Percentiles rank a stretch among this genome's conserved stretches.
Evolutionary conservation across 257 asterid genomes (phyloP).

Genomic region (Voacanga thouarsii): DNA sequence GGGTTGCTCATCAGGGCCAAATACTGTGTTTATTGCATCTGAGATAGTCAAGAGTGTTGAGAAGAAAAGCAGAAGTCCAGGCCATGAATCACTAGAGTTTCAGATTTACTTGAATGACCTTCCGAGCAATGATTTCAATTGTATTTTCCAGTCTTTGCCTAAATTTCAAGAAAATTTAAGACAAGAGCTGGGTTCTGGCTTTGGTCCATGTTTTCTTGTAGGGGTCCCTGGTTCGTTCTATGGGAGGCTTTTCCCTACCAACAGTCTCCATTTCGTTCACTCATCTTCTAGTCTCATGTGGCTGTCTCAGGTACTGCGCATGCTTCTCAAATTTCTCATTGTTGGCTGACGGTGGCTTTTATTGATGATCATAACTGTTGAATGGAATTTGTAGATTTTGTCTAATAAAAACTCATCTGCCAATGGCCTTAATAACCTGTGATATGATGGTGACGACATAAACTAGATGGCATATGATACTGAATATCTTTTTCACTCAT

Average conservation of each 20-base stretch:
- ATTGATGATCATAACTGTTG: no score
- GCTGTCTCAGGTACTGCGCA: constrained; percentile 43
- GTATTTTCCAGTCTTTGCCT: constrained; percentile 45
- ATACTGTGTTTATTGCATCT: constrained; percentile 26
- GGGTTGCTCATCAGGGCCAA: constrained; percentile 75
- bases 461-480: no score
- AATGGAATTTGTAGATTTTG: no score
- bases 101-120: constrained; percentile 58
- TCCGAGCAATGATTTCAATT: constrained; percentile 63
- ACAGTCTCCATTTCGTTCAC: constrained; percentile 56
- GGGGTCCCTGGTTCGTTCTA: constrained; percentile 68
- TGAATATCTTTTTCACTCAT: no score
- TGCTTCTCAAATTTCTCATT: not conserved
- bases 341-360: no score
- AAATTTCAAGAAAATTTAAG: constrained; percentile 23
- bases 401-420: no score
- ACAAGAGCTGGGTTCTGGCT: constrained; percentile 22
- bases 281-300: constrained; percentile 75
- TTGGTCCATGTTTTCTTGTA: constrained; percentile 34
- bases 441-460: no score
- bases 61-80: constrained; percentile 6
- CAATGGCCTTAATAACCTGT: no score
- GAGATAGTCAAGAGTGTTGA: constrained; percentile 16
- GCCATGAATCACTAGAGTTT: constrained; percentile 35
- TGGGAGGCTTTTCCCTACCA: constrained; percentile 46